A percentile compares a stretch with the other conserved stretches of the same genome.
Evolutionary conservation across 2,329 filamentous ascomycete genomes (phyloP).

Genomic region (Gnomoniopsis sp.): DNA sequence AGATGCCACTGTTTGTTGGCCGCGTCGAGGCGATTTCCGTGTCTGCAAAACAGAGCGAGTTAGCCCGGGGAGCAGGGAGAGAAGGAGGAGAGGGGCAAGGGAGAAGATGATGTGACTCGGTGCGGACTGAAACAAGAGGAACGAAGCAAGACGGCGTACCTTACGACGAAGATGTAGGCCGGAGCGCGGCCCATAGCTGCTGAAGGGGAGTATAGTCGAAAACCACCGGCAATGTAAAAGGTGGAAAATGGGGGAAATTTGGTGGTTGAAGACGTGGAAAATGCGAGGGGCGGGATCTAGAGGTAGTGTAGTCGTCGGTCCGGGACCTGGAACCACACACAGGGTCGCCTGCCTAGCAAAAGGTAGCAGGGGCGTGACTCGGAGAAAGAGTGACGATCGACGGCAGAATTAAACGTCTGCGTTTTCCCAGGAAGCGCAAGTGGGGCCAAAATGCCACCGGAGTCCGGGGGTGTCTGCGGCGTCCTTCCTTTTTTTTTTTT

Average conservation of each 20-base stretch:
- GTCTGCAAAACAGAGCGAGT: constrained; percentile 46
- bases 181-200: constrained; percentile 42
- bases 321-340: no score
- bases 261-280: background rate
- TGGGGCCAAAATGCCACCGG: no score
- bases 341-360: no score
- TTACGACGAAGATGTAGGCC: constrained; percentile 48
- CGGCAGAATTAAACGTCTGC: no score
- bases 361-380: no score
- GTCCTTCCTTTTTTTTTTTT: no score
- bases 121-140: background rate
- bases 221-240: background rate
- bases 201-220: background rate
- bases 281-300: no score
- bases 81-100: background rate
- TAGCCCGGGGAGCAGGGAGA: background rate
- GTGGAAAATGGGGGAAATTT: background rate
- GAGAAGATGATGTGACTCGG: background rate
- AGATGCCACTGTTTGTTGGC: constrained; percentile 95
- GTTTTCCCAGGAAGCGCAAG: no score
- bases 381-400: no score
- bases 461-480: no score
- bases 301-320: no score
- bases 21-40: constrained; percentile 90
- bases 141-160: constrained; percentile 31